Conservation (phyloP, 2,329 filamentous ascomycete species). For the Lachnellula willkommii region DNA sequence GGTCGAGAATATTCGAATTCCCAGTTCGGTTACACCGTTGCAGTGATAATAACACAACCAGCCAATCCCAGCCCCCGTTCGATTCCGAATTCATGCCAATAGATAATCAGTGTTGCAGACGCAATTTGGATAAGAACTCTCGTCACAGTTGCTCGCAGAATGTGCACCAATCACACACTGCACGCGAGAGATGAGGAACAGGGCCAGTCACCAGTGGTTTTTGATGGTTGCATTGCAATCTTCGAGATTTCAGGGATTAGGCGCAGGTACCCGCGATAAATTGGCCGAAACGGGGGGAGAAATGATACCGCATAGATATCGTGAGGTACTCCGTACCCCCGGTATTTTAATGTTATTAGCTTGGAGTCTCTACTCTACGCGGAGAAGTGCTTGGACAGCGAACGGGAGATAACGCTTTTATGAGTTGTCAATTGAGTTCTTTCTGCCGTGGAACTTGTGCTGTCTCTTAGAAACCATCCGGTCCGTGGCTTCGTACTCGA, state of each 20-base stretch:
- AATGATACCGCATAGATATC: slow-evolving; percentile 2
- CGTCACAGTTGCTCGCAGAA: neutral
- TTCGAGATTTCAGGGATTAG: slow-evolving; percentile 1
- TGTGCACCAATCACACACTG: neutral
- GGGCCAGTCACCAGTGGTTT: neutral
- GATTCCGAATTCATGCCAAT: neutral
- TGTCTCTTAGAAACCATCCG: neutral
- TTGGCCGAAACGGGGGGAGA: slow-evolving; percentile 8
- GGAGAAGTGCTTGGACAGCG: neutral
- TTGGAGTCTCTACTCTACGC: too few species aligned
- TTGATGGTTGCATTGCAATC: slow-evolving; percentile 2
- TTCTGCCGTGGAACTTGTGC: neutral
- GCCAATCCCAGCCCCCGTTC: neutral
- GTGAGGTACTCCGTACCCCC: neutral
- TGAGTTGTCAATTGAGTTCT: neutral
- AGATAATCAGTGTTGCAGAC: neutral
- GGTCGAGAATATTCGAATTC: neutral
- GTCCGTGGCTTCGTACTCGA: neutral
- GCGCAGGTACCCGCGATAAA: slow-evolving; percentile 17
- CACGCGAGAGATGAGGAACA: slow-evolving; percentile 6
- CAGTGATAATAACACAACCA: neutral
- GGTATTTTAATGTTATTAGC: neutral
- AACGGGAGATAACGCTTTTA: neutral
- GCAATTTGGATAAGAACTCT: neutral
- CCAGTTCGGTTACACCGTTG: neutral